Percentiles rank a stretch among this genome's conserved stretches.
These are phyloP conservation scores for Phytopythium montanum DNA, from an alignment of 352 stramenopile genomes.

Conservation along the genomic window DNA sequence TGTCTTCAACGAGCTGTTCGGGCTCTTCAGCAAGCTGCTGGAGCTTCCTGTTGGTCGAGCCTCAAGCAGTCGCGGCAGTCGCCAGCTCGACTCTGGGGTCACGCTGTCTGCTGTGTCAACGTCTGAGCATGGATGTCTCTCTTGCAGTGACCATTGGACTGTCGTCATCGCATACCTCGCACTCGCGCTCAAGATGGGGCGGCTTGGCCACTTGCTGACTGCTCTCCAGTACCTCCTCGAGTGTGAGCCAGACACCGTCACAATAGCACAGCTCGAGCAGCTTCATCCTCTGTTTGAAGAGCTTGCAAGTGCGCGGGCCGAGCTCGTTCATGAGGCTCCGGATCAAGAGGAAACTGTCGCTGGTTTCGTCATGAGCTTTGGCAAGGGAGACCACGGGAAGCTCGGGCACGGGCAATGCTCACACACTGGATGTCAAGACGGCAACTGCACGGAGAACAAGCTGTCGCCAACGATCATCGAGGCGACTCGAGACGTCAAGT, in stretches of 20 bases:
- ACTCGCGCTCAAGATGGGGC: slow-evolving; percentile 65
- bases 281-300: slow-evolving; percentile 36
- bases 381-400: slow-evolving; percentile 83
- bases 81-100: not conserved
- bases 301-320: slow-evolving; percentile 25
- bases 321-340: slow-evolving; percentile 17
- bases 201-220: slow-evolving; percentile 45
- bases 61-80: not conserved
- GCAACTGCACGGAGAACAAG: slow-evolving; percentile 86
- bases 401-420: slow-evolving; percentile 73
- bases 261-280: slow-evolving; percentile 16
- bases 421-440: slow-evolving; percentile 58
- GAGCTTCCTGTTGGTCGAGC: slow-evolving; percentile 4
- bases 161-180: slow-evolving; percentile 53
- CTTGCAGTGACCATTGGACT: slow-evolving; percentile 20
- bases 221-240: slow-evolving; percentile 38
- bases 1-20: slow-evolving; percentile 56
- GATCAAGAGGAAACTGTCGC: slow-evolving; percentile 21
- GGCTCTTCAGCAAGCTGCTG: slow-evolving; percentile 39
- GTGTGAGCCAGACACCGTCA: slow-evolving; percentile 10
- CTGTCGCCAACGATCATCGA: slow-evolving; percentile 53
- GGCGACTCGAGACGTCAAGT: slow-evolving; percentile 41
- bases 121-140: slow-evolving; percentile 8
- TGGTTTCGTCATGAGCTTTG: slow-evolving; percentile 79
- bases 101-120: not conserved